phyloP scores from a whole-genome alignment of 306 rosid species.

The Casuarina equisetifolia region DNA sequence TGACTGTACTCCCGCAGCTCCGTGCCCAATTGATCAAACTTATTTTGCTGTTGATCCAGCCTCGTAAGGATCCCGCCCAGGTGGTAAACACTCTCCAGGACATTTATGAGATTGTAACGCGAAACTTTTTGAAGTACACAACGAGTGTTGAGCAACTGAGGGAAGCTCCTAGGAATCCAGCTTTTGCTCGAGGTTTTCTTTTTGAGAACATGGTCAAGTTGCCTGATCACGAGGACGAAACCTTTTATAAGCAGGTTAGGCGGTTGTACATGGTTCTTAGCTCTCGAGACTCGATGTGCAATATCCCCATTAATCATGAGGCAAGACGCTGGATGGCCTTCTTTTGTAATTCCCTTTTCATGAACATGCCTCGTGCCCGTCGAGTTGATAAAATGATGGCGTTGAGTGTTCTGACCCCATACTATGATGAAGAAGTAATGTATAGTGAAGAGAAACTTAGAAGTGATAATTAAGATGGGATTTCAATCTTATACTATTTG shows the following conservation, averaged over 20 bases:
- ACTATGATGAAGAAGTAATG: constrained; percentile 72
- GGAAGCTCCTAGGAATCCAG: constrained; percentile 70
- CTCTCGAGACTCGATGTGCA: constrained; percentile 86
- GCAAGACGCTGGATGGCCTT: constrained; percentile 40
- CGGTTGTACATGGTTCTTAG: constrained; percentile 81
- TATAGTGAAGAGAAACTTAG: constrained; percentile 72
- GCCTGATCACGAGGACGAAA: too few species aligned
- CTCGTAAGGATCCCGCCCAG: constrained; percentile 54
- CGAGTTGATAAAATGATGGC: too few species aligned
- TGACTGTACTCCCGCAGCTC: constrained; percentile 71
- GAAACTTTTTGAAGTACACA: constrained; percentile 77
- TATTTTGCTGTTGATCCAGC: constrained; percentile 61
- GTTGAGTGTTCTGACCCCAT: too few species aligned
- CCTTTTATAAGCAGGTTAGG: constrained; percentile 58
- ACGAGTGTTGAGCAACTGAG: constrained; percentile 65
- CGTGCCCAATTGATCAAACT: constrained; percentile 75
- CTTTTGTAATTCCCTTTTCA: too few species aligned
- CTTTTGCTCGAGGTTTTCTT: constrained; percentile 54
- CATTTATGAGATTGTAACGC: constrained; percentile 73
- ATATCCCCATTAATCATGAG: constrained; percentile 85
- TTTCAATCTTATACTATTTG: constrained; percentile 51
- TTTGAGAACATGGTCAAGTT: constrained; percentile 56
- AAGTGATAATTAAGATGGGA: constrained; percentile 49
- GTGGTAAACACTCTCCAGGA: constrained; percentile 86
- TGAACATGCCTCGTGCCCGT: too few species aligned